Evolutionary conservation across 805 yeast species (phyloP), one percentile per base, ranked within the genome.

Genomic region (Saturnispora ahearnii): DNA sequence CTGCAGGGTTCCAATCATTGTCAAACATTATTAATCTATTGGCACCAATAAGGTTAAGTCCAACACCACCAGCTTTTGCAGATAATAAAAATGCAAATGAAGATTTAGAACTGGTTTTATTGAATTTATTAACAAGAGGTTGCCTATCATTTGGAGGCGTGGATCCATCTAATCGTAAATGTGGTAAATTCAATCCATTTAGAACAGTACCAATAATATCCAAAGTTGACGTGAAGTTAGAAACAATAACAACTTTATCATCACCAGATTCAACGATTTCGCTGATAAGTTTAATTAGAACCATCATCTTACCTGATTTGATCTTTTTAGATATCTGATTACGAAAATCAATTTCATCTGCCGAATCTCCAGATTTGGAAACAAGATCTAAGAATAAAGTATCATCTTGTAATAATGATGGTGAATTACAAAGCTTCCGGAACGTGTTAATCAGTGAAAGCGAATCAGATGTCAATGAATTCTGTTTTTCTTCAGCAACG

Each of bases 1-100:
- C 74, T 0, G 96, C 79, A 0, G 99, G 99, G 55, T 93, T 93
- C 99, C 99, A 93, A 61, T 93, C 98, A 55, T 93, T 87, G 62
- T 93, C 99, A 60, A 87, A 84, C 22, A 93, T 67, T 5, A 93
- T 74, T 38, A 93, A 67, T 28, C 98, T 68, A 0, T 95, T 87
- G 0, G 95, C 99, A 0, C 98, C 99, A 32, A 87, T 76, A 32
- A 93, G 69, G 60, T 93, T 93, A 40, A 93, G 70, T 0, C 99
- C 99, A 52, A 85, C 82, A 0, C 99, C 99, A 3, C 99, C 99
- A 4, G 96, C 82, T 63, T 89, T 87, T 0, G 96, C 84, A 3
- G 96, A 87, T 11, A 93, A 65, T 11, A 93, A 66, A 56, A 93
- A 88, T 0, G 82, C 83, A 60, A 84, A 79, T 33, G 64, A 60